phyloP scores from a whole-genome alignment of 257 asterid genomes.

The Galeopsis tetrahit region DNA sequence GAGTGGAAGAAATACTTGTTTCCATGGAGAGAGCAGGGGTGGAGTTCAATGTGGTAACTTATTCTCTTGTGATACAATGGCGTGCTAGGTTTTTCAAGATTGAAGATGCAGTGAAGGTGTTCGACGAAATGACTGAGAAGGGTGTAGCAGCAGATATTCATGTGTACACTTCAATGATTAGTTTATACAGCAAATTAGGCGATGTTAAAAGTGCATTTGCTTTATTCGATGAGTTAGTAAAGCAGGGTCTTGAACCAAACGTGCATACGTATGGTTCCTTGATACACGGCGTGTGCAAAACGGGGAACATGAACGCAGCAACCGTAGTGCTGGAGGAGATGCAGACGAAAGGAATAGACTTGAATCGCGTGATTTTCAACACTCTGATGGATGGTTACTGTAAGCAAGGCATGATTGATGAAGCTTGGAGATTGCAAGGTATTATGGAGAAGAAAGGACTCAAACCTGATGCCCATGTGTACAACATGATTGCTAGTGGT shows the following conservation, averaged over 20 bases:
- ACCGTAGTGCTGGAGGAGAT: slow-evolving; percentile 71
- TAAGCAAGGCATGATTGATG: slow-evolving; percentile 77
- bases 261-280: slow-evolving; percentile 75
- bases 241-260: slow-evolving; percentile 67
- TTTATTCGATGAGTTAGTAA: slow-evolving; percentile 71
- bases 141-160: slow-evolving; percentile 59
- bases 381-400: slow-evolving; percentile 88
- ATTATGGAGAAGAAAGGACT: slow-evolving; percentile 81
- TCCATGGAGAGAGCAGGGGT: slow-evolving; percentile 68
- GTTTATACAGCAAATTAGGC: slow-evolving; percentile 52
- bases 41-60: slow-evolving; percentile 61
- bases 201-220: slow-evolving; percentile 61
- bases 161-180: slow-evolving; percentile 64
- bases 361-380: slow-evolving; percentile 67
- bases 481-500: slow-evolving; percentile 68
- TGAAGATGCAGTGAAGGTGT: slow-evolving; percentile 63
- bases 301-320: slow-evolving; percentile 72
- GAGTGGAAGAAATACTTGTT: slow-evolving; percentile 51
- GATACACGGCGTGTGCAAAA: slow-evolving; percentile 69
- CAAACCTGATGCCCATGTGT: slow-evolving; percentile 63
- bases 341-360: slow-evolving; percentile 73
- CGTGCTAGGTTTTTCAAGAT: slow-evolving; percentile 38
- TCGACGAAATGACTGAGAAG: slow-evolving; percentile 64
- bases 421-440: slow-evolving; percentile 59
- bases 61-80: slow-evolving; percentile 63